Evolutionary conservation across 306 rosid species (phyloP).

Genomic region (Vigna trinervia): DNA sequence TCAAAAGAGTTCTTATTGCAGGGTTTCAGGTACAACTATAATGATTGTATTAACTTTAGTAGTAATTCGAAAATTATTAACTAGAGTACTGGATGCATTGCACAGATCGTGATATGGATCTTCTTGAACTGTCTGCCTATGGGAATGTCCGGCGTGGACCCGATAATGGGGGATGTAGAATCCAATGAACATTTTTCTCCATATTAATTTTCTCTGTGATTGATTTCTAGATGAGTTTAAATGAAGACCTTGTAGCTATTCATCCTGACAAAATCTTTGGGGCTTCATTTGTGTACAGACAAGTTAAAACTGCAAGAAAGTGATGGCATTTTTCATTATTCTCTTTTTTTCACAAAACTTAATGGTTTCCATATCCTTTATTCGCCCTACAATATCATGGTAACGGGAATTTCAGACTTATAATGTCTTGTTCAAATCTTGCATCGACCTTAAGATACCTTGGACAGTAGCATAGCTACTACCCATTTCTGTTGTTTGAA

Average conservation of each 20-base stretch:
- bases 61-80: constrained; percentile 22
- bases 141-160: constrained; percentile 77
- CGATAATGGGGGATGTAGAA: constrained; percentile 87
- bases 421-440: no score
- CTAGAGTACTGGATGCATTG: constrained; percentile 45
- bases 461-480: no score
- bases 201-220: not conserved
- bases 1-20: constrained; percentile 93
- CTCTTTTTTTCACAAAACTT: not conserved
- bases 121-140: constrained; percentile 83
- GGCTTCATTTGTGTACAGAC: constrained; percentile 25
- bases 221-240: no score
- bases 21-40: constrained; percentile 76
- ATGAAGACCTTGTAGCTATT: not conserved
- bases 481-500: no score
- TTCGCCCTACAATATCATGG: no score
- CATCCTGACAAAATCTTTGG: not conserved
- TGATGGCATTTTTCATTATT: constrained; percentile 6
- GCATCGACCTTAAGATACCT: no score
- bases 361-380: no score
- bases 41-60: constrained; percentile 24
- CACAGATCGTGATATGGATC: constrained; percentile 95
- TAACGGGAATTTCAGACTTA: no score
- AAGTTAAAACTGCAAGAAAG: constrained; percentile 29
- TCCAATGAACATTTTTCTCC: constrained; percentile 59